phyloP scores from a whole-genome alignment of 352 stramenopile species.

The Globisporangium ultimum region DNA sequence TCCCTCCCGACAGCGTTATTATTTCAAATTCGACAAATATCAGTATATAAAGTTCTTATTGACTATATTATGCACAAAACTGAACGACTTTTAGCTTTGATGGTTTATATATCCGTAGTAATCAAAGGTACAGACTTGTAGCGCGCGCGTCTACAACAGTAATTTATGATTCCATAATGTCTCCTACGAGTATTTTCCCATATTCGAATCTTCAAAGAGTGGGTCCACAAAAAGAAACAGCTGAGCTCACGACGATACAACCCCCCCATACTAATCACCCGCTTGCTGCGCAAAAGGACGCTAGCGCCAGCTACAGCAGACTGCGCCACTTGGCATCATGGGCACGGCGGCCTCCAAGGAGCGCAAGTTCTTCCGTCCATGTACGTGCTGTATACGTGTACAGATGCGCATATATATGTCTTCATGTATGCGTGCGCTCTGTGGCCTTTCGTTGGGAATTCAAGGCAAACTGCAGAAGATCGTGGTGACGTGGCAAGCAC shows the following conservation, averaged over 20 bases:
- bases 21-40: no score
- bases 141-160: no score
- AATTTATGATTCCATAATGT: no score
- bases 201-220: neutral
- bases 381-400: constrained; percentile 21
- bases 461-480: neutral
- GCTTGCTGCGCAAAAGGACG: neutral
- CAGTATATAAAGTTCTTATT: no score
- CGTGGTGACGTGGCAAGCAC: neutral
- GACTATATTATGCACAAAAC: no score
- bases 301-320: neutral
- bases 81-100: no score
- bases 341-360: constrained; percentile 39
- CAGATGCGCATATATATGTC: neutral
- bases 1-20: no score
- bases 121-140: no score
- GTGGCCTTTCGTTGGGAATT: neutral
- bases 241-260: neutral
- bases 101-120: no score
- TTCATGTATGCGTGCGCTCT: neutral
- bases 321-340: constrained; percentile 19
- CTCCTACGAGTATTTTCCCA: neutral
- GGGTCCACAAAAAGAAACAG: neutral
- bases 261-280: neutral
- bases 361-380: constrained; percentile 48